These are phyloP conservation scores for Arabis alpina DNA, from an alignment of 345 rosid genomes.

Conservation along the genomic window DNA sequence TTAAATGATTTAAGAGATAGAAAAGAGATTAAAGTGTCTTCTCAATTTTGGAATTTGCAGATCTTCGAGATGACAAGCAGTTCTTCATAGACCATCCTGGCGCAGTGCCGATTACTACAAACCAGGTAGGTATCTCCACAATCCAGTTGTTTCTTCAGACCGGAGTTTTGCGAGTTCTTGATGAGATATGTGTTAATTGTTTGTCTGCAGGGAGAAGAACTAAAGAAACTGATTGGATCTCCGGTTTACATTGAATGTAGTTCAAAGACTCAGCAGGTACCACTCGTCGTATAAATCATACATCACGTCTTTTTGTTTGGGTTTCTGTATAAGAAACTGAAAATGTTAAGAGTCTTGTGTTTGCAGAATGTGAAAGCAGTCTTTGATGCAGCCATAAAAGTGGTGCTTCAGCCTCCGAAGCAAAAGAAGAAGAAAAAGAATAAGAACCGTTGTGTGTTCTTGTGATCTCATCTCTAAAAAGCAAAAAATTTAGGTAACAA, in stretches of 20 bases:
- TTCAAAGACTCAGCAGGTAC: slow-evolving; percentile 93
- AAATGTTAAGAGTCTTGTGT: slow-evolving; percentile 9
- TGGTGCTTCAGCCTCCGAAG: slow-evolving; percentile 91
- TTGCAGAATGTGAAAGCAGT: slow-evolving; percentile 88
- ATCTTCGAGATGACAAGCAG: slow-evolving; percentile 77
- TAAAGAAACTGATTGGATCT: slow-evolving; percentile 82
- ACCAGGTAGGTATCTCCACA: slow-evolving; percentile 52
- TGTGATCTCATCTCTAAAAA: slow-evolving; percentile 35
- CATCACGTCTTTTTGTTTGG: slow-evolving; percentile 3
- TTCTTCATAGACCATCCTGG: slow-evolving; percentile 77
- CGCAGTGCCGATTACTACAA: slow-evolving; percentile 67
- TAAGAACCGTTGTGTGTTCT: slow-evolving; percentile 41
- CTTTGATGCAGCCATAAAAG: slow-evolving; percentile 84
- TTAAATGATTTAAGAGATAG: neutral
- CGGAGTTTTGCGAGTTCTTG: slow-evolving; percentile 8
- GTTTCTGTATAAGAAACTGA: slow-evolving; percentile 9
- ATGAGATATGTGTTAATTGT: slow-evolving; percentile 12
- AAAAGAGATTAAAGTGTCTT: neutral
- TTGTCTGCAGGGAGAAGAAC: slow-evolving; percentile 82
- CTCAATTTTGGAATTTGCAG: slow-evolving; percentile 45
- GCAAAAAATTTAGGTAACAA: slow-evolving; percentile 29
- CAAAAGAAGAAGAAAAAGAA: slow-evolving; percentile 81
- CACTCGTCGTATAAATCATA: neutral
- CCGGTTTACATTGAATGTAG: slow-evolving; percentile 93
- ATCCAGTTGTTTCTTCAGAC: neutral